Evolutionary conservation across 352 stramenopile species (phyloP).

Genomic region (Pythium pyrilobum): DNA sequence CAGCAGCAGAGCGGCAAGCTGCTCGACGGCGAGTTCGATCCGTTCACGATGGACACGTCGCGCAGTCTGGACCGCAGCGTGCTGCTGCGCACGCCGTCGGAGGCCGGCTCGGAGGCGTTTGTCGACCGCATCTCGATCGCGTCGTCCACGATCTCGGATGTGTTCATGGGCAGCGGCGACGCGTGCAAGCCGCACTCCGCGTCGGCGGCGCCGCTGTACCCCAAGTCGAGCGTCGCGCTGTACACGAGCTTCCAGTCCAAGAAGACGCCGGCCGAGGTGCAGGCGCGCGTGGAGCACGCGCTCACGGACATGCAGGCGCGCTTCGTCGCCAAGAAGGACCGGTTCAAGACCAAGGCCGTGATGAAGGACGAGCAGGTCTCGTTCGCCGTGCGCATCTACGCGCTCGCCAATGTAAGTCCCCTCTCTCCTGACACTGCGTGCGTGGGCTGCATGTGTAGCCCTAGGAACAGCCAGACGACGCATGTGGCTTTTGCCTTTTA

Average conservation of each 20-base stretch:
- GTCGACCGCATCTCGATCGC: slow-evolving; percentile 20
- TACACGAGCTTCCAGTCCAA: slow-evolving; percentile 77
- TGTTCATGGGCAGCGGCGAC: background rate
- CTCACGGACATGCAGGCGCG: slow-evolving; percentile 41
- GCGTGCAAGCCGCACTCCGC: background rate
- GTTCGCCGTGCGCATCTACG: slow-evolving; percentile 59
- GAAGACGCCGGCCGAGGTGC: slow-evolving; percentile 36
- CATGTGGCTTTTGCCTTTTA: too few species aligned
- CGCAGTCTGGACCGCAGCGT: slow-evolving; percentile 31
- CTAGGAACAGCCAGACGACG: too few species aligned
- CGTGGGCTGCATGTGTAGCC: too few species aligned
- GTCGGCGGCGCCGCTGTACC: slow-evolving; percentile 41
- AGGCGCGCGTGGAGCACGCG: slow-evolving; percentile 47
- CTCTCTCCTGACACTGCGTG: too few species aligned
- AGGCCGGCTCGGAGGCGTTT: slow-evolving; percentile 25
- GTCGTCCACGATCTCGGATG: slow-evolving; percentile 17
- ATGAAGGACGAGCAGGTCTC: slow-evolving; percentile 52
- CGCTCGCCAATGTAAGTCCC: slow-evolving; percentile 62
- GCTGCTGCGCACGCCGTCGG: too few species aligned
- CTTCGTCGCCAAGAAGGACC: slow-evolving; percentile 48
- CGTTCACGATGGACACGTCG: slow-evolving; percentile 38
- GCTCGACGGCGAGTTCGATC: slow-evolving; percentile 52
- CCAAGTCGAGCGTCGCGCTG: slow-evolving; percentile 47
- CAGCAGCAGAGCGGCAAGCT: slow-evolving; percentile 35
- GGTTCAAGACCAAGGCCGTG: slow-evolving; percentile 72